These are phyloP conservation scores for Ophiostoma novo-ulmi DNA, from an alignment of 2,329 filamentous ascomycete genomes.

Conservation along the genomic window DNA sequence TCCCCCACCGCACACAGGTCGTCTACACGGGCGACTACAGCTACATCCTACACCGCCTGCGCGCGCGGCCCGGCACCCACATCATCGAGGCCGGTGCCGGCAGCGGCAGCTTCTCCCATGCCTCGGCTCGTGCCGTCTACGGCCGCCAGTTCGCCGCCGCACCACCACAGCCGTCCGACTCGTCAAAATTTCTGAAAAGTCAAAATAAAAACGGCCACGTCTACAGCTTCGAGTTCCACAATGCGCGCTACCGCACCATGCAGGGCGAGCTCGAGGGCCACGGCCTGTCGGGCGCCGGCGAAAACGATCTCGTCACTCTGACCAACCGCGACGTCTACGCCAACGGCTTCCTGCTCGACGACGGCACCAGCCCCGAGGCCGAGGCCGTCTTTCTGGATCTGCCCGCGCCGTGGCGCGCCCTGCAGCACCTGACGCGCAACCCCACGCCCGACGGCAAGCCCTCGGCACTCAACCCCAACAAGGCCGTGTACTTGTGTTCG, in stretches of 20 bases:
- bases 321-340: constrained; percentile 76
- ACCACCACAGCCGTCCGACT: neutral
- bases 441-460: constrained; percentile 23
- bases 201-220: constrained; percentile 53
- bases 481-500: constrained; percentile 75
- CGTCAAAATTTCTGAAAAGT: too few relatives aligned
- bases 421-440: constrained; percentile 64
- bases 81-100: constrained; percentile 78
- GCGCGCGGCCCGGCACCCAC: constrained; percentile 64
- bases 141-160: constrained; percentile 38
- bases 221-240: constrained; percentile 79
- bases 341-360: constrained; percentile 62
- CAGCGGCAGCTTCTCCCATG: constrained; percentile 80
- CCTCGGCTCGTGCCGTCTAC: constrained; percentile 68
- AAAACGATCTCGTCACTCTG: constrained; percentile 54
- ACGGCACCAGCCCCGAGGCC: constrained; percentile 56
- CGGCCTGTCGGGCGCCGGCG: constrained; percentile 46
- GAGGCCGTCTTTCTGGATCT: constrained; percentile 74
- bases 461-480: constrained; percentile 65
- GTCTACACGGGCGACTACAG: constrained; percentile 85
- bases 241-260: constrained; percentile 64
- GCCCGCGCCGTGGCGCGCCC: constrained; percentile 73
- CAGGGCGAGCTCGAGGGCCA: constrained; percentile 65
- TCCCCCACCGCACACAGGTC: constrained; percentile 79
- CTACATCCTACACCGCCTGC: constrained; percentile 72